Evolutionary conservation across 2,329 filamentous ascomycete genomes (phyloP).

Genomic region (Colletotrichum sp.): DNA sequence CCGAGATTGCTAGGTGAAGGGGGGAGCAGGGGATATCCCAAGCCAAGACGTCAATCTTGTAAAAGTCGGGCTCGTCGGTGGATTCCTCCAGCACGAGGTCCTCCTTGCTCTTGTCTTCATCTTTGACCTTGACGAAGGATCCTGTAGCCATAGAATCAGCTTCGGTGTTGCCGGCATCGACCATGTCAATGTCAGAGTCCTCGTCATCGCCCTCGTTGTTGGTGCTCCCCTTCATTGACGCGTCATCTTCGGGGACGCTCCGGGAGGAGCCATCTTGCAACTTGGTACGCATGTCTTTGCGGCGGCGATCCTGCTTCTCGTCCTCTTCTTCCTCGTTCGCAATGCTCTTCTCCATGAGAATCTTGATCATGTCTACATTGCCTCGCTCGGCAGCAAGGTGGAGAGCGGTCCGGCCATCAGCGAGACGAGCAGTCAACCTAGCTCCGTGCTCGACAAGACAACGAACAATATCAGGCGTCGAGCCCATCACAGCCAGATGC

Average conservation of each 20-base stretch:
- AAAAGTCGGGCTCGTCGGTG: slow-evolving; percentile 76
- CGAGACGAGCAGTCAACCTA: slow-evolving; percentile 74
- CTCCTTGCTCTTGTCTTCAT: slow-evolving; percentile 37
- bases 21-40: slow-evolving; percentile 81
- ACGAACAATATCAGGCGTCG: slow-evolving; percentile 73
- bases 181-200: slow-evolving; percentile 48
- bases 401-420: slow-evolving; percentile 82
- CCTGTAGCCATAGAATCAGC: slow-evolving; percentile 68
- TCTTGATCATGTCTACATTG: slow-evolving; percentile 70
- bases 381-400: slow-evolving; percentile 80
- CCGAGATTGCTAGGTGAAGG: slow-evolving; percentile 79
- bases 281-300: slow-evolving; percentile 39
- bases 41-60: slow-evolving; percentile 77
- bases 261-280: slow-evolving; percentile 27
- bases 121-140: slow-evolving; percentile 74
- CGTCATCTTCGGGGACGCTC: slow-evolving; percentile 31
- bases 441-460: slow-evolving; percentile 75
- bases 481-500: slow-evolving; percentile 75
- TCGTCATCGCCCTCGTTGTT: slow-evolving; percentile 35
- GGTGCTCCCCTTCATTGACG: slow-evolving; percentile 29
- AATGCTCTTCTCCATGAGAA: slow-evolving; percentile 75
- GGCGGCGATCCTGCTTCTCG: slow-evolving; percentile 57
- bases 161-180: slow-evolving; percentile 53
- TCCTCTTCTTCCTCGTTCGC: slow-evolving; percentile 74
- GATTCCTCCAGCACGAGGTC: slow-evolving; percentile 55